These are phyloP conservation scores for Heliocybe sulcata DNA, from an alignment of 1,284 basidiomycete genomes.

Conservation along the genomic window DNA sequence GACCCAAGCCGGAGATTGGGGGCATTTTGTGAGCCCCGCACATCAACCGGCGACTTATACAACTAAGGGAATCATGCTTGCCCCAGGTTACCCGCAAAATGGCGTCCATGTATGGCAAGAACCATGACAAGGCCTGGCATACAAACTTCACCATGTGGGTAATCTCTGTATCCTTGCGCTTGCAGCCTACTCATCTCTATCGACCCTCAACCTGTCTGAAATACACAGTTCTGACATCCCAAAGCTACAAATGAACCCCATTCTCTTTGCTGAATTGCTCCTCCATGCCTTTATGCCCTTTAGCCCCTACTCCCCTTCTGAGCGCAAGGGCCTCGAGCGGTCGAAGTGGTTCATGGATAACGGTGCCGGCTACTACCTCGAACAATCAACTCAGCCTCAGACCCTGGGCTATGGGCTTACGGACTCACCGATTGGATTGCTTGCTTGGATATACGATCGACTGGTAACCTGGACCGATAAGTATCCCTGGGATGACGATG, in stretches of 20 bases:
- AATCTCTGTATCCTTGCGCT: not conserved
- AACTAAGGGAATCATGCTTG: not conserved
- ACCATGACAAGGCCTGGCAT: conserved; percentile 18
- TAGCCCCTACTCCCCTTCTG: conserved; percentile 3
- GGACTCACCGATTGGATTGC: conserved; percentile 12
- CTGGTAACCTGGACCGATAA: conserved; percentile 12
- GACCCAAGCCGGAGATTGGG: conserved; percentile 16
- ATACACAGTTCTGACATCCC: not conserved
- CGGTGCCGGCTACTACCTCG: conserved; percentile 9
- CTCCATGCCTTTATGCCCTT: conserved; percentile 5
- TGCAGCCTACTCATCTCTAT: not conserved
- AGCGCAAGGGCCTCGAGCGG: conserved; percentile 7
- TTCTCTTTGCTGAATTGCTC: not conserved
- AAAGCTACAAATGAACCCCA: not conserved
- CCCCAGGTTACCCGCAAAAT: conserved; percentile 9
- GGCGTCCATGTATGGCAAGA: conserved; percentile 9
- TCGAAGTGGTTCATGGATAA: conserved; percentile 4
- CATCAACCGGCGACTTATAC: not conserved
- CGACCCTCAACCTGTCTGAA: no score
- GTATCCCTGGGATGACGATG: conserved; percentile 12
- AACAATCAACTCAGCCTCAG: conserved; percentile 13
- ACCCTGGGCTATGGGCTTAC: conserved; percentile 13
- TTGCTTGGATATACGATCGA: conserved; percentile 17
- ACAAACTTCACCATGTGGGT: conserved; percentile 18
- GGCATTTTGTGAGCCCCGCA: conserved; percentile 10